Conservation (phyloP, 169 alveolate genomes). For the Blepharisma undulans region DNA sequence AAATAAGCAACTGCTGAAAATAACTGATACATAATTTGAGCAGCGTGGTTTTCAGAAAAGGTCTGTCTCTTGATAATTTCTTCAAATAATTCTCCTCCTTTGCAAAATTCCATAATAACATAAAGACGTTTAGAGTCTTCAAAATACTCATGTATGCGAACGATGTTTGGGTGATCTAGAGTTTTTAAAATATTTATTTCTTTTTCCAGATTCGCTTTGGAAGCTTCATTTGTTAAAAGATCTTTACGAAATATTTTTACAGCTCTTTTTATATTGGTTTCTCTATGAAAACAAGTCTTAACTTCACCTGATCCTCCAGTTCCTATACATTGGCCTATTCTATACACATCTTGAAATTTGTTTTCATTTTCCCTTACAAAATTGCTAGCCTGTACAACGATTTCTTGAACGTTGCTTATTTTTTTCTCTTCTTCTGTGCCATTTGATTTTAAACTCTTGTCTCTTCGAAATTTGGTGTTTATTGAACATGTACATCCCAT, state of each 20-base stretch:
- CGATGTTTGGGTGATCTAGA: constrained; percentile 69
- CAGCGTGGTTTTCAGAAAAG: constrained; percentile 76
- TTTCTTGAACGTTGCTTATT: constrained; percentile 4
- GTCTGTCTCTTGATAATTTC: constrained; percentile 52
- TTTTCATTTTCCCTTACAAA: constrained; percentile 20
- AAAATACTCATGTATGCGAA: constrained; percentile 56
- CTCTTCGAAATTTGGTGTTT: background rate
- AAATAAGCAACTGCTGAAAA: constrained; percentile 80
- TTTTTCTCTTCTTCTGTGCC: background rate
- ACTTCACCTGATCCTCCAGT: constrained; percentile 22
- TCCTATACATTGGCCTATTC: background rate
- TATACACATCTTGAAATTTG: background rate
- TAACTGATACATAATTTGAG: constrained; percentile 77
- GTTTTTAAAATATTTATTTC: constrained; percentile 54
- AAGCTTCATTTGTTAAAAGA: constrained; percentile 56
- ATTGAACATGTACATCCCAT: background rate
- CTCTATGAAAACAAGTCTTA: constrained; percentile 31
- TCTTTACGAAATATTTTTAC: constrained; percentile 77
- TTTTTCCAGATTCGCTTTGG: constrained; percentile 62
- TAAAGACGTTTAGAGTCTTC: constrained; percentile 46
- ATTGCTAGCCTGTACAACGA: background rate
- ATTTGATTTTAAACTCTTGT: background rate
- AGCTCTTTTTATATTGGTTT: constrained; percentile 58
- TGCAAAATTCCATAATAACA: constrained; percentile 54
- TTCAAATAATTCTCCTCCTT: constrained; percentile 65